Conservation (phyloP, 495 filamentous ascomycete genomes). For the Hyaloscypha variabilis region DNA sequence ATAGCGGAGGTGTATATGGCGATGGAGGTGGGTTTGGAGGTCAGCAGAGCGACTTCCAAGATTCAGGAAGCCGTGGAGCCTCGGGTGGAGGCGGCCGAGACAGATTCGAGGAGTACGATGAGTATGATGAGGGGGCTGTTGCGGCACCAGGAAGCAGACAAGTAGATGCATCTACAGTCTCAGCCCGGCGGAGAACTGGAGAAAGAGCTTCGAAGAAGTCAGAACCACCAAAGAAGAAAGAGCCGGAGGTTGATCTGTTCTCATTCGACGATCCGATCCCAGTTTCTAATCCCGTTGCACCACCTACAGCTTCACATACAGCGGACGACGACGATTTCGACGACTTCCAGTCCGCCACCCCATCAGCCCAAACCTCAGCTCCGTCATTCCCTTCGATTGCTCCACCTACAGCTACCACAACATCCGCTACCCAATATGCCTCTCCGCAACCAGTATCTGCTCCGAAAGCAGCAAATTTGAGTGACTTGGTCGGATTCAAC, state of each 20-base stretch:
- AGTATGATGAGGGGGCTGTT: conserved; percentile 79
- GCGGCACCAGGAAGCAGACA: conserved; percentile 40
- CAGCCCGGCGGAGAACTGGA: conserved; percentile 35
- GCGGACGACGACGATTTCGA: conserved; percentile 95
- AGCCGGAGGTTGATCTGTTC: conserved; percentile 85
- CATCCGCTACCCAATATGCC: conserved; percentile 70
- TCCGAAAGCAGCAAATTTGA: conserved; percentile 77
- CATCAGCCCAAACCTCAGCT: conserved; percentile 49
- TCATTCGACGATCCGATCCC: conserved; percentile 74
- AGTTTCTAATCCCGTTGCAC: conserved; percentile 45
- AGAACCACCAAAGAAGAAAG: conserved; percentile 76
- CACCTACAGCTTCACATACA: conserved; percentile 52
- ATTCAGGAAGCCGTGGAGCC: conserved; percentile 50
- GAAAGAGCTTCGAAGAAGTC: conserved; percentile 48
- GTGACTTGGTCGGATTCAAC: conserved; percentile 75
- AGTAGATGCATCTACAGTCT: conserved; percentile 41
- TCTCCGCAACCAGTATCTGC: conserved; percentile 82
- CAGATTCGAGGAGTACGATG: conserved; percentile 95
- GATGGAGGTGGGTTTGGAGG: conserved; percentile 89
- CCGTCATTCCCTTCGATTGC: conserved; percentile 44
- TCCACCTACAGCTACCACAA: conserved; percentile 62
- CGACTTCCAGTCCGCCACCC: conserved; percentile 92
- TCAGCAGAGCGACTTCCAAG: conserved; percentile 68
- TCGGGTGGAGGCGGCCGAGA: conserved; percentile 48
- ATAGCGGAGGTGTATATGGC: conserved; percentile 86